Base-by-base conservation (phyloP, 345 rosid species). In the Salix udensis region DNA sequence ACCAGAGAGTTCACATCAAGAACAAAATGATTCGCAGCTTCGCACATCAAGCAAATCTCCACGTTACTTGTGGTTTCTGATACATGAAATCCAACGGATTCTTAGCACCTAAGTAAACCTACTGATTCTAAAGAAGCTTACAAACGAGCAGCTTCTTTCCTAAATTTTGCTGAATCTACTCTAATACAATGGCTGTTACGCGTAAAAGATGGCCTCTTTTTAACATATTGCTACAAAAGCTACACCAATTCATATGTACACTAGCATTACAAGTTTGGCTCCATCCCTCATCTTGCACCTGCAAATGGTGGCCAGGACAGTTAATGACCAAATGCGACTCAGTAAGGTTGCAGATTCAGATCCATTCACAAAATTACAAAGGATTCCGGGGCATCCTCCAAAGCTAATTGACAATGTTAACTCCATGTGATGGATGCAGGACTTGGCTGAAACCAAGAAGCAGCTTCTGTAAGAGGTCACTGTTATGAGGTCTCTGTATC, bases 401-500 rank as follows among this genome's bases (percentile, higher is more conserved):
- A 23, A n/a, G 23, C 62, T 58, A n/a, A n/a, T 19, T 21, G 60
- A 21, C 60, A 2, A 6, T 19, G 60, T 7, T 58, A 44, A 42
- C 71, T 21, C n/a, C 46, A 37, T 13, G 34, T 48, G 37, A 16
- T 24, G 70, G 26, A 15, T 30, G 40, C 15, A 21, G 75, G 78
- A 44, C 30, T 71, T 39, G 64, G 58, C 75, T 53, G 10, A 61
- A 58, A 69, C 65, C 46, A 11, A 9, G 55, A 4, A 16, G 77
- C 1, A 7, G n/a, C 74, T 1, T 9, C 36, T 58, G 23, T 5
- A 34, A 37, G 23, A 39, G 21, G 36, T 26, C 50, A 74, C 16
- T 4, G 15, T 24, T 85, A 84, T 74, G 65, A 68, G 36, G 85
- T 74, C 73, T 82, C 84, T 30, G 80, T 68, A 80, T 86, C 91